Evolutionary conservation across 2,329 filamentous ascomycete species (phyloP), one percentile per base, ranked within the genome.

Genomic region (Aspergillus hiratsukae): DNA sequence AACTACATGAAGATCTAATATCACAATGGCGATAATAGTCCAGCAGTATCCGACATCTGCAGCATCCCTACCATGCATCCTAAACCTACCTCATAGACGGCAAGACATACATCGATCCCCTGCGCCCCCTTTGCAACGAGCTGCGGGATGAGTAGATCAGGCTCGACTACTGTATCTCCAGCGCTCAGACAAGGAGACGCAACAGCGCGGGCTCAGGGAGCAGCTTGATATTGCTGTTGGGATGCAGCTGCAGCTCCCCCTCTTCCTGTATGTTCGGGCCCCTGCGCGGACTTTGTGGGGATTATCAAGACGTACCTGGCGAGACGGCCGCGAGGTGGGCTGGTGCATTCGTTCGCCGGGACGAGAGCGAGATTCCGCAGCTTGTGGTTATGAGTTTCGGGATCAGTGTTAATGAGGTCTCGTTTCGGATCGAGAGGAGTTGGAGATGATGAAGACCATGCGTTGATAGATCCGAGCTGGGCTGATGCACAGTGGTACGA

Each of bases 261-360:
- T 67, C 2, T 68, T 68, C 27, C 40, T 68, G 14, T 78, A 35
- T 54, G 77, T 75, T 28, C 72, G 78, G 4, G 72, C 21, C 73
- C 77, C 0, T 77, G 74, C 28, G 68, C 71, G 1, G 77, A 81
- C 31, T 80, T 80, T 29, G 69, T 77, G 1, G 58, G 61, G 0
- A 72, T 77, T 17, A 69, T 82, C 8, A 63, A 62, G 14, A 72
- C 74, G 0, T 81, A 79, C 56, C 27, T 77, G 0, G 48, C 64
- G 0, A 60, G 58, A 3, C 63, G 80, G 3, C 75, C 75, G 3
- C 65, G 69, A 2, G 61, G 68, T 3, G 92, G 89, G 4, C 83
- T 96, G 10, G 92, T 97, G 51, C 92, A 97, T 75, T 91, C 87
- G 65, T 96, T 96, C 68, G 96, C 91, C 0, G 92, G 91, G 4